phyloP scores from a whole-genome alignment of 2,329 filamentous ascomycete species.

The Aureobasidium sp. region DNA sequence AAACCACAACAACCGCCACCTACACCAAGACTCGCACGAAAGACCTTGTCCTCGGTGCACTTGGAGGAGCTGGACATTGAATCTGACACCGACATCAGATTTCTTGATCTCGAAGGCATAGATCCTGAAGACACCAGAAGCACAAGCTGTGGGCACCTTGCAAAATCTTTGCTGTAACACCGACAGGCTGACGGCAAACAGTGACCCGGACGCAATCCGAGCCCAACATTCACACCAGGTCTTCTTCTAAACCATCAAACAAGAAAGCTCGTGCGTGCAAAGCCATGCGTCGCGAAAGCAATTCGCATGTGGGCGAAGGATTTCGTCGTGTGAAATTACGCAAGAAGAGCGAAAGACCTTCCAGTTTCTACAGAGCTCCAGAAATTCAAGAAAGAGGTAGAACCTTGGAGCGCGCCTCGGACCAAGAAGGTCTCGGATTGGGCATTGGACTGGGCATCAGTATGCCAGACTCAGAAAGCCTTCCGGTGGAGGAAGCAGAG shows the following conservation, averaged over 20 bases:
- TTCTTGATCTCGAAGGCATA: neutral
- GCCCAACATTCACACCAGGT: neutral
- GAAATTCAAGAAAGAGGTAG: neutral
- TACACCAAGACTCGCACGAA: neutral
- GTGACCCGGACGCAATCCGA: neutral
- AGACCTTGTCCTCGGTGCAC: neutral
- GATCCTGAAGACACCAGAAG: neutral
- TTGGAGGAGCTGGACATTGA: neutral
- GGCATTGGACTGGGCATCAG: neutral
- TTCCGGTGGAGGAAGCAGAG: neutral
- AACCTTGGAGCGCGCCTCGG: neutral
- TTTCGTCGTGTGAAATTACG: neutral
- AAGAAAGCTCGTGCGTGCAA: neutral
- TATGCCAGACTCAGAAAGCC: neutral
- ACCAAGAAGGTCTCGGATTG: neutral
- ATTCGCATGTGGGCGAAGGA: neutral
- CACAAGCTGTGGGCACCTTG: neutral
- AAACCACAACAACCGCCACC: neutral
- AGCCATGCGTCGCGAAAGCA: neutral
- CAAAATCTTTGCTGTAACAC: neutral
- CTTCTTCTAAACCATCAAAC: neutral
- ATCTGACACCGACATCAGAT: neutral
- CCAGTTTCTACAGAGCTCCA: neutral
- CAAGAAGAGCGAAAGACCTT: neutral
- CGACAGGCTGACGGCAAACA: neutral